These are phyloP conservation scores for Blastobotrys proliferans DNA, from an alignment of 1,139 yeast species.

Conservation along the genomic window DNA sequence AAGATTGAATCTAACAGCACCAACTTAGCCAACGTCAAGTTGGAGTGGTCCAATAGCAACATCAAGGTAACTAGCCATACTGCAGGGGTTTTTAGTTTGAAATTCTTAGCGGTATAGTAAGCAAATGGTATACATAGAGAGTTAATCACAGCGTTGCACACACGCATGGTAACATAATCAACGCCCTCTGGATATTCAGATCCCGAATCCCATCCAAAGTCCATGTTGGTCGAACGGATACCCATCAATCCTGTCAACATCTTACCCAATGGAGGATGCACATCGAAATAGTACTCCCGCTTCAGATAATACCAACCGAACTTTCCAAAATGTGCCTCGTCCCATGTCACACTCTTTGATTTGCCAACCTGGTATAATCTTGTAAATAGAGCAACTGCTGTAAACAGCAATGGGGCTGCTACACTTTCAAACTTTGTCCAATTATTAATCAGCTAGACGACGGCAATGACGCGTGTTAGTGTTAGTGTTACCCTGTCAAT, in stretches of 20 bases:
- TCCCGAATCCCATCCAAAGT: constrained; percentile 93
- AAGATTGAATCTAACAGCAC: constrained; percentile 95
- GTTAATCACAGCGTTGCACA: constrained; percentile 88
- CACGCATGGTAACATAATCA: constrained; percentile 86
- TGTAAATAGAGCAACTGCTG: constrained; percentile 59
- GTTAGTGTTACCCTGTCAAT: neutral
- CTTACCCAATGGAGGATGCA: constrained; percentile 97
- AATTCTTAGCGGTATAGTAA: constrained; percentile 82
- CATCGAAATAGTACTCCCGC: constrained; percentile 62
- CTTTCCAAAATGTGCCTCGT: constrained; percentile 85
- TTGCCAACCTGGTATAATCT: constrained; percentile 65
- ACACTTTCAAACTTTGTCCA: constrained; percentile 40
- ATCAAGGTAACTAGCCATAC: constrained; percentile 86
- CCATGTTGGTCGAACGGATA: constrained; percentile 90
- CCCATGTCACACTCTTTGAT: constrained; percentile 80
- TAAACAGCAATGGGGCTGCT: constrained; percentile 53
- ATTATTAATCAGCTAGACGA: constrained; percentile 15
- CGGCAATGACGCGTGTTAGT: neutral
- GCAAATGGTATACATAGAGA: constrained; percentile 91
- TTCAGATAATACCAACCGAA: constrained; percentile 40
- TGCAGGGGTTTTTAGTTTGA: constrained; percentile 74
- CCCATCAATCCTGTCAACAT: constrained; percentile 96
- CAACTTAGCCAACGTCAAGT: constrained; percentile 85
- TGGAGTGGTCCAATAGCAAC: constrained; percentile 83
- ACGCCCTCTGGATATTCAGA: constrained; percentile 78